These are phyloP conservation scores for Diversispora eburnea DNA, from an alignment of 192 early-diverging fungal genomes.

Conservation along the genomic window DNA sequence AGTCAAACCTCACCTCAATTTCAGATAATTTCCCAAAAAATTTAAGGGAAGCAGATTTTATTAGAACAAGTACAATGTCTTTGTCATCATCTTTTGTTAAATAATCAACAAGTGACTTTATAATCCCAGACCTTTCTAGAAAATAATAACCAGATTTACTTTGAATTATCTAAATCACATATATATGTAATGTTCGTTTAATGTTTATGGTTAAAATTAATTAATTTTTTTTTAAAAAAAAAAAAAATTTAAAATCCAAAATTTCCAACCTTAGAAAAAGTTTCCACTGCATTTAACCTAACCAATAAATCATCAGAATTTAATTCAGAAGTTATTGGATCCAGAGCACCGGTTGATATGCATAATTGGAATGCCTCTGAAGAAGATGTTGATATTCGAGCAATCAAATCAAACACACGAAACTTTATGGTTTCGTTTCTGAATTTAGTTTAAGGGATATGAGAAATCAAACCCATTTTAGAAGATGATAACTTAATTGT, in stretches of 20 bases:
- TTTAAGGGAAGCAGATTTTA: slow-evolving; percentile 41
- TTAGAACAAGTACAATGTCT: slow-evolving; percentile 36
- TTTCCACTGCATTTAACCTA: slow-evolving; percentile 46
- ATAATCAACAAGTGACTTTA: slow-evolving; percentile 35
- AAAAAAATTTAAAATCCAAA: background rate
- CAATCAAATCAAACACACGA: slow-evolving; percentile 48
- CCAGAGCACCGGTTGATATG: slow-evolving; percentile 37
- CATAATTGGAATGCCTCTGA: slow-evolving; percentile 32
- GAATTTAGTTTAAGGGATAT: background rate
- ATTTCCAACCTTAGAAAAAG: slow-evolving; percentile 38
- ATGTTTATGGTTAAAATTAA: background rate
- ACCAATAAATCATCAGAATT: slow-evolving; percentile 41
- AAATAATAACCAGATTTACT: slow-evolving; percentile 36
- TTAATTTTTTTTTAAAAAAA: background rate
- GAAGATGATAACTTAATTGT: background rate
- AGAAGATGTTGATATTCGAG: slow-evolving; percentile 37
- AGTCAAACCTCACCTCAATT: slow-evolving; percentile 25
- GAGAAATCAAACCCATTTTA: slow-evolving; percentile 1
- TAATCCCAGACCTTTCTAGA: slow-evolving; percentile 33
- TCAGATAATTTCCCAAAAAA: slow-evolving; percentile 43
- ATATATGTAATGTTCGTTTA: background rate
- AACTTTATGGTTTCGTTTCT: slow-evolving; percentile 42
- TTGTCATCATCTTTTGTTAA: slow-evolving; percentile 27
- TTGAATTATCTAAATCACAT: slow-evolving; percentile 27
- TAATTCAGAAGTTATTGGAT: slow-evolving; percentile 34